Evolutionary conservation across 805 yeast genomes (phyloP), one percentile per base, ranked within the genome.

Genomic region (Nakazawaea pomicola): DNA sequence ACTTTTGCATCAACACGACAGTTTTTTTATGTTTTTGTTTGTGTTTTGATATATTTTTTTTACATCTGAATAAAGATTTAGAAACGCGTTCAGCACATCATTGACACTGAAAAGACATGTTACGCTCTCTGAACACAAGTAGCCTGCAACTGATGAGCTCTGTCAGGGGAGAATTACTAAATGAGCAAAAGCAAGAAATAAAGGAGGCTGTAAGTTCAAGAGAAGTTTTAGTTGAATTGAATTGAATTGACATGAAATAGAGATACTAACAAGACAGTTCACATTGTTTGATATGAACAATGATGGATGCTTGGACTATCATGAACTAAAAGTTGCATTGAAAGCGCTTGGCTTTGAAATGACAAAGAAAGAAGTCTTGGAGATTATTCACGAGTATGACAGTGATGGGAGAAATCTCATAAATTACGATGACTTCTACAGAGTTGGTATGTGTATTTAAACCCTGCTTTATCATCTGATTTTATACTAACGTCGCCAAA

Each of bases 331-430:
- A 61, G 96, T 89, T 15, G 97, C 99, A 0, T 78, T 93, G 67
- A 67, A 95, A 41, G 99, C 99, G 0, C 68, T 93, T 30, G 98
- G 96, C 20, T 91, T 93, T 56, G 95, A 87, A 38, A 72, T 85
- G 52, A 65, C 83, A 21, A 80, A 89, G 52, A 73, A 80, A 47
- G 88, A 84, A 43, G 84, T 91, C 3, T 68, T 83, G 47, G 80
- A 79, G 36, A 73, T 88, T 17, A 81, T 93, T 35, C 83, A 80
- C 40, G 90, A 83, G 55, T 90, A 85, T 54, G 93, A 85, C 57
- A 70, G 84, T 3, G 90, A 83, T 46, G 84, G 83, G 46, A 70
- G 82, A 21, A 78, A 77, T 41, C 67, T 80, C 49, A 83, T 91
- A 53, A 75, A 80, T 29, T 86, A 82, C 54, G 95, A 86, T 38